phyloP scores from a whole-genome alignment of 768 basidiomycete species.

The Astraeus odoratus region DNA sequence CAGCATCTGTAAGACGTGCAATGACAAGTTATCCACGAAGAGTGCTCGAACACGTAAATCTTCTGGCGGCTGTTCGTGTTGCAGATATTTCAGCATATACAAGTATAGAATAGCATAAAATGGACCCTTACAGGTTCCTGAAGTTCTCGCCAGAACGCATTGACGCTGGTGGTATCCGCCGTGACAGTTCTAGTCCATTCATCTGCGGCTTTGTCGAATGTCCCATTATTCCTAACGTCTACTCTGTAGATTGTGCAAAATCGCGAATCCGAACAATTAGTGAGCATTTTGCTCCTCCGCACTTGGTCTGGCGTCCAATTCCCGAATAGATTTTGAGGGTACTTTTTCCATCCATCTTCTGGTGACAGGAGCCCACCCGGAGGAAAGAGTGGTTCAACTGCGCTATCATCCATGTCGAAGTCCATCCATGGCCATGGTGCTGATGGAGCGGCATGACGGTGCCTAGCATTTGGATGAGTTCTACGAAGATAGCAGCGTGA shows the following conservation, averaged over 20 bases:
- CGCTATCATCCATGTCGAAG: slow-evolving; percentile 19
- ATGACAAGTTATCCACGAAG: slow-evolving; percentile 31
- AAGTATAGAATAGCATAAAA: not conserved
- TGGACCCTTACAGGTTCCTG: slow-evolving; percentile 15
- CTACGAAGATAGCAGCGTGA: not conserved
- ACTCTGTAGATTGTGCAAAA: slow-evolving; percentile 16
- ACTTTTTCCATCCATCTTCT: slow-evolving; percentile 25
- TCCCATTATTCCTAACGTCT: slow-evolving; percentile 13
- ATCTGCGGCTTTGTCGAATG: slow-evolving; percentile 10
- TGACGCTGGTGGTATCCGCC: slow-evolving; percentile 6
- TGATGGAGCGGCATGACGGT: slow-evolving; percentile 33
- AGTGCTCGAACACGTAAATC: slow-evolving; percentile 26
- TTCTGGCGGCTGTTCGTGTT: slow-evolving; percentile 12
- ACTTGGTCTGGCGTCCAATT: slow-evolving; percentile 49
- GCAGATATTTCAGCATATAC: not conserved
- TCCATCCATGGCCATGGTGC: slow-evolving; percentile 40
- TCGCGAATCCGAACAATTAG: slow-evolving; percentile 10
- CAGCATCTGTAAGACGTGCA: slow-evolving; percentile 29
- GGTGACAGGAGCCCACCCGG: too few species aligned
- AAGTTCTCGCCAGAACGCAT: slow-evolving; percentile 25
- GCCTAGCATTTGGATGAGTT: slow-evolving; percentile 28
- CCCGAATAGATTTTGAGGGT: slow-evolving; percentile 47
- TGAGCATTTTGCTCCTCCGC: slow-evolving; percentile 26
- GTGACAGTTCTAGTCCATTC: slow-evolving; percentile 9
- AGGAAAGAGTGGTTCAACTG: slow-evolving; percentile 8